Evolutionary conservation across 345 rosid species (phyloP).

Genomic region (Gossypium australe): DNA sequence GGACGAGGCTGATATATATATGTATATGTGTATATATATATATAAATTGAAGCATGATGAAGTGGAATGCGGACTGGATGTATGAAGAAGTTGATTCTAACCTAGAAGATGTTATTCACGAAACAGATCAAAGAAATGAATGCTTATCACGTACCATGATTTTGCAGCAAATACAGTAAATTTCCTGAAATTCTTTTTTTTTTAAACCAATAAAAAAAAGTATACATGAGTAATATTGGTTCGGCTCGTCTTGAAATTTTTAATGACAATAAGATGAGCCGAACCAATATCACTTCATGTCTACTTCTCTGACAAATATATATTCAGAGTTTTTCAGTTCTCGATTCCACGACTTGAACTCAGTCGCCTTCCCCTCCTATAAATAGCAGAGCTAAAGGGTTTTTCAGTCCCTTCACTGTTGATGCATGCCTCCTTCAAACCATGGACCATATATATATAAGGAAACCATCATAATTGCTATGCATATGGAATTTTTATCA

Average conservation of each 20-base stretch:
- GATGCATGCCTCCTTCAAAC: neutral
- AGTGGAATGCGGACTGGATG: neutral
- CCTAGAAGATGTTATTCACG: neutral
- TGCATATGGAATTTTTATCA: slow-evolving; percentile 7
- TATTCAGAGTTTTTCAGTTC: neutral
- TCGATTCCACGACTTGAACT: neutral
- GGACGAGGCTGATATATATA: neutral
- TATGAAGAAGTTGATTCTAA: neutral
- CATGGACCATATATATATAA: neutral
- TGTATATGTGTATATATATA: too few relatives aligned
- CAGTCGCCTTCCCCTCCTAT: neutral
- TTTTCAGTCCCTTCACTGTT: slow-evolving; percentile 9
- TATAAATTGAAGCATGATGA: too few relatives aligned
- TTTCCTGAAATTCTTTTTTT: neutral
- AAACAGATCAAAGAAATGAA: neutral
- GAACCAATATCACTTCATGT: slow-evolving; percentile 35
- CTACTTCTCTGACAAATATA: slow-evolving; percentile 18
- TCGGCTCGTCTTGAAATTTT: slow-evolving; percentile 28
- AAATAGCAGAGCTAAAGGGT: neutral
- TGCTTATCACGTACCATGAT: neutral
- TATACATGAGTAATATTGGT: slow-evolving; percentile 32
- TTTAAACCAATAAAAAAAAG: neutral
- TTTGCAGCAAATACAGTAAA: neutral
- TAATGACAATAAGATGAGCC: slow-evolving; percentile 18
- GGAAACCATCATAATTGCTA: neutral